Evolutionary conservation across 257 asterid species (phyloP), one percentile per base, ranked within the genome.

Genomic region (Paraleonurus japonicus): DNA sequence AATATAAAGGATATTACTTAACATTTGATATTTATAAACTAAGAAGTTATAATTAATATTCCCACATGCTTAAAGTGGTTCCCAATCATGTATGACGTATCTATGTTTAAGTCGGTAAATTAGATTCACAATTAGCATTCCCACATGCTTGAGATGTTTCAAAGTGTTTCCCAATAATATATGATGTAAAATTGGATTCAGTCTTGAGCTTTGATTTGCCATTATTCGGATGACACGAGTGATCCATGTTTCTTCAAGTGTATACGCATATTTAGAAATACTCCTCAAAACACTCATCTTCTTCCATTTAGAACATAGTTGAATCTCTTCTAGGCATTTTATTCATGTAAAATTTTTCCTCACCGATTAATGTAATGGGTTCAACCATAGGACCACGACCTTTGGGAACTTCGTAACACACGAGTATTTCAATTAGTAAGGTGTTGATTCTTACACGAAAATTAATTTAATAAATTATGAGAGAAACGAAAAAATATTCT

Each of bases 221-320:
- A n/a, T n/a, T n/a, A n/a, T n/a, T n/a, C n/a, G n/a, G n/a, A n/a
- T n/a, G n/a, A n/a, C n/a, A n/a, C n/a, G n/a, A n/a, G n/a, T n/a
- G n/a, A n/a, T 83, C 91, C 98, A 16, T 94, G 98, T 77, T 85
- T 94, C 88, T 94, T 94, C 97, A 97, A 94, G 51, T 94, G 97
- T 83, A 94, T 74, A 81, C 91, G 98, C 98, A 94, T 89, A 72
- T 94, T 94, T 61, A 94, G 97, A 75, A 94, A 89, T 17, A 94
- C 97, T 68, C 98, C 98, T 27, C 98, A 96, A 71, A 89, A 94
- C 41, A 94, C 70, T 59, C 98, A 97, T 83, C 97, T 81, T 84
- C 90, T 83, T 53, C 98, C 96, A 69, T 91, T 79, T 17, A 96
- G 96, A n/a, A 85, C 96, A 76, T 91, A 89, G 81, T 91, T 94